Evolutionary conservation across 805 yeast species (phyloP).

Genomic region (Nakazawaea anatomiae): DNA sequence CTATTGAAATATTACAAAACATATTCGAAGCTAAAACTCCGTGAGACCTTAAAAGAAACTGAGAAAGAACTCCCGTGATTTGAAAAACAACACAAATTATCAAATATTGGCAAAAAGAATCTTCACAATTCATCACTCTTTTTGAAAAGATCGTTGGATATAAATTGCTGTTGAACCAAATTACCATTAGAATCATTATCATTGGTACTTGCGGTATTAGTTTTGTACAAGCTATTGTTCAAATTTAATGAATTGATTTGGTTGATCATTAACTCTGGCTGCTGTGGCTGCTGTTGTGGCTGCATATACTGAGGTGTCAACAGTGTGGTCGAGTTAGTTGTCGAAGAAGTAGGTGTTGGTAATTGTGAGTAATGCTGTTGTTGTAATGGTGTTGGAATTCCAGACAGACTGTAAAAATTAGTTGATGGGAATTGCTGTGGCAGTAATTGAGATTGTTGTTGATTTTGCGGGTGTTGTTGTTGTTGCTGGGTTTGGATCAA

Average conservation of each 20-base stretch:
- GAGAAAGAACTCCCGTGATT: neutral
- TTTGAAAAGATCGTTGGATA: neutral
- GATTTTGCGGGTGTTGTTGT: neutral
- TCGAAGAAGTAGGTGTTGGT: constrained; percentile 5
- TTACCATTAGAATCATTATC: constrained; percentile 4
- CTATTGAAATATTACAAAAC: neutral
- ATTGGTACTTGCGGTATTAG: constrained; percentile 4
- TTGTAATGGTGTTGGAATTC: constrained; percentile 4
- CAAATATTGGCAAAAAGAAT: neutral
- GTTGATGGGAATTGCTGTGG: neutral
- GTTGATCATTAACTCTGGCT: constrained; percentile 4
- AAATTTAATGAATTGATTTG: constrained; percentile 9
- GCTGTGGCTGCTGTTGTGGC: neutral
- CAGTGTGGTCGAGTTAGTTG: neutral
- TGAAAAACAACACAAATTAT: neutral
- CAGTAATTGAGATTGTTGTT: neutral
- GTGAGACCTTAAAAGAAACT: neutral
- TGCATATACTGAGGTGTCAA: constrained; percentile 3
- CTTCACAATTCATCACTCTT: neutral
- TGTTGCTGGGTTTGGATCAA: neutral
- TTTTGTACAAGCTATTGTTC: constrained; percentile 7
- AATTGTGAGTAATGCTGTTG: constrained; percentile 7
- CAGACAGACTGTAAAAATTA: neutral
- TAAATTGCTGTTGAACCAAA: constrained; percentile 2
- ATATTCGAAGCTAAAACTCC: neutral